Percentiles rank a stretch among this genome's conserved stretches.
phyloP scores from a whole-genome alignment of 441 rosid species.

The Syzygium syzygioides region DNA sequence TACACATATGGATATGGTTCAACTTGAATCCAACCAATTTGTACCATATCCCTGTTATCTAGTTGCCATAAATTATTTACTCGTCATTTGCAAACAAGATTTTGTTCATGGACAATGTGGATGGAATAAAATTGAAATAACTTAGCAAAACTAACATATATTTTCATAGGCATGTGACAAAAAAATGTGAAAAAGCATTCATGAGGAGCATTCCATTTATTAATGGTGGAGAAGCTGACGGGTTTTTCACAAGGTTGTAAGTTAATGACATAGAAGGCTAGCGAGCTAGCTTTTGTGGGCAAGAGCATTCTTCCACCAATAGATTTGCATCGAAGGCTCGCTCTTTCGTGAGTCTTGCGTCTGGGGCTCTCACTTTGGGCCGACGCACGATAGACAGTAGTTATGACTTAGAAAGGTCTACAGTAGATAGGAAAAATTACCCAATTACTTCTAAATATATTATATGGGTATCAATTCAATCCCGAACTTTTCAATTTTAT shows the following conservation, averaged over 20 bases:
- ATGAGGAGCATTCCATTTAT: not conserved
- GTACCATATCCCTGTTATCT: not conserved
- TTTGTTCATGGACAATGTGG: not conserved
- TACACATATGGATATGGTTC: not conserved
- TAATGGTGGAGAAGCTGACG: not conserved
- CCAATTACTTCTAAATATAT: no score
- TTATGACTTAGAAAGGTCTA: no score
- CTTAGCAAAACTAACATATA: not conserved
- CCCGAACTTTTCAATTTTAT: not conserved
- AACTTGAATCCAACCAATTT: not conserved
- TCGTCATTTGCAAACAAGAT: not conserved
- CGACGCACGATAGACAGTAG: no score
- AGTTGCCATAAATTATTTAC: not conserved
- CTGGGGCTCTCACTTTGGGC: no score
- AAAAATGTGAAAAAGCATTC: not conserved
- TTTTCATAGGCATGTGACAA: not conserved
- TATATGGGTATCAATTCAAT: no score
- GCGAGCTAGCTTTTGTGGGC: no score
- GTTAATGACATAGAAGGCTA: no score
- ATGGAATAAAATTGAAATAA: not conserved
- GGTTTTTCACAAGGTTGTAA: not conserved
- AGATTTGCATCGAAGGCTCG: no score
- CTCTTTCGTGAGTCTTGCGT: no score
- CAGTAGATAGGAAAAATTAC: no score
- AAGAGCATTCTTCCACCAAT: no score